These are phyloP conservation scores for Fusarium armeniacum DNA, from an alignment of 2,329 filamentous ascomycete species.

Conservation along the genomic window DNA sequence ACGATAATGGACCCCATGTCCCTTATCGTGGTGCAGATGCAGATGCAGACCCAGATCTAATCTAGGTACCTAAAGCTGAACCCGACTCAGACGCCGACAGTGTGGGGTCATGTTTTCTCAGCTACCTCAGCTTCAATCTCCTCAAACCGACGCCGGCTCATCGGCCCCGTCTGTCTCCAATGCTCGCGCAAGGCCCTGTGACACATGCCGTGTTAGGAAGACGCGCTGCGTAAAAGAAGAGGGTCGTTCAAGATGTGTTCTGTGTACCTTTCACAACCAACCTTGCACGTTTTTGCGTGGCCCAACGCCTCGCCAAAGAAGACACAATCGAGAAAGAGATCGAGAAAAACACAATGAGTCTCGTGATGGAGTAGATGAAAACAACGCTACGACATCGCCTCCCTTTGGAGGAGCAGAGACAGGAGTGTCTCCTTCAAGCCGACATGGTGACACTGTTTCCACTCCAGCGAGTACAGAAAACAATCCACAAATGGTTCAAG, in stretches of 20 bases:
- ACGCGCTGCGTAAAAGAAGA: conserved; percentile 75
- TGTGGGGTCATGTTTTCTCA: conserved; percentile 48
- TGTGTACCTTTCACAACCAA: conserved; percentile 76
- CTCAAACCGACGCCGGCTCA: conserved; percentile 36
- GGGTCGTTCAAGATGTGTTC: conserved; percentile 69
- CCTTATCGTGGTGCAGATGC: conserved; percentile 45
- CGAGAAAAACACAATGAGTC: conserved; percentile 34
- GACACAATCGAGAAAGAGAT: conserved; percentile 44
- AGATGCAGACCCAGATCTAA: conserved; percentile 22
- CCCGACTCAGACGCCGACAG: conserved; percentile 33
- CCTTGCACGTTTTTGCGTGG: conserved; percentile 73
- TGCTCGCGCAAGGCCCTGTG: conserved; percentile 64
- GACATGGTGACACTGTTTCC: conserved; percentile 46
- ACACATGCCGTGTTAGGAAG: conserved; percentile 76
- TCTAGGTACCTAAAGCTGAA: neutral
- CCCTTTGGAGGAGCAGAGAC: conserved; percentile 21
- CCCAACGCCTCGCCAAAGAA: conserved; percentile 52
- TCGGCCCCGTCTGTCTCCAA: conserved; percentile 24
- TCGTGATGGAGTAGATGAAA: conserved; percentile 42
- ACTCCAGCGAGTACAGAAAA: conserved; percentile 47
- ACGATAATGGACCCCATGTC: conserved; percentile 43
- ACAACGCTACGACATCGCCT: conserved; percentile 36
- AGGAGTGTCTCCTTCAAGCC: conserved; percentile 43
- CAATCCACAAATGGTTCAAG: conserved; percentile 35
- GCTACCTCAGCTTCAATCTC: conserved; percentile 41